Evolutionary conservation across 768 basidiomycete species (phyloP).

Genomic region (Lactarius hengduanensis): DNA sequence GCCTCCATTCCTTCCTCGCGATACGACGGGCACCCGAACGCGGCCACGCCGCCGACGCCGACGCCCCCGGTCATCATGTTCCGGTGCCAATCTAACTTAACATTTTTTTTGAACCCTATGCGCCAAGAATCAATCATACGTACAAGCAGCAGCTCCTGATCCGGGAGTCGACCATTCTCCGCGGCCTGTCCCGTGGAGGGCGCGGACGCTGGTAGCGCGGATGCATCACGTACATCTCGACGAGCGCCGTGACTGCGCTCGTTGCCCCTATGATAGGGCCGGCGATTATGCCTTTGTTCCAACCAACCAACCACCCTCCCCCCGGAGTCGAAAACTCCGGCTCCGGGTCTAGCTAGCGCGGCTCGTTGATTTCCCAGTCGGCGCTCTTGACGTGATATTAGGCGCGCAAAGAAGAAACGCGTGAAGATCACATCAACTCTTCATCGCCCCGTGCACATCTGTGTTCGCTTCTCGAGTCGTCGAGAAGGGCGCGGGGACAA

Average conservation of each 20-base stretch:
- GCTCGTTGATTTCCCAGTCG: constrained; percentile 46
- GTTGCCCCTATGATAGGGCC: constrained; percentile 14
- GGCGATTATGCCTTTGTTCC: constrained; percentile 27
- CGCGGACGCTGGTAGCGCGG: constrained; percentile 38
- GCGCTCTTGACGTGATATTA: constrained; percentile 62
- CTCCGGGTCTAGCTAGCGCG: constrained; percentile 26
- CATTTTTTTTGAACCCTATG: constrained; percentile 45
- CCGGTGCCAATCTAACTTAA: constrained; percentile 47
- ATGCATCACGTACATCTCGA: constrained; percentile 57
- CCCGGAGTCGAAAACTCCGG: not conserved
- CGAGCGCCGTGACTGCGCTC: constrained; percentile 34
- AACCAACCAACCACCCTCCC: not conserved
- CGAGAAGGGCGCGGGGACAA: constrained; percentile 26
- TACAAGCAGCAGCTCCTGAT: constrained; percentile 50
- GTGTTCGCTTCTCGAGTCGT: constrained; percentile 43
- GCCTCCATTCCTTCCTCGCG: constrained; percentile 60
- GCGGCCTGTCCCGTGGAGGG: constrained; percentile 36
- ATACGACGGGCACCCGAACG: constrained; percentile 53
- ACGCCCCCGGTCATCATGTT: constrained; percentile 33
- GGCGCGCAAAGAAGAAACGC: constrained; percentile 45
- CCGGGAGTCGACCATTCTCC: constrained; percentile 45
- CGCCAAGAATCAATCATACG: constrained; percentile 44
- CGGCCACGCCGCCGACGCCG: constrained; percentile 31
- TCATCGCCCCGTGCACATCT: constrained; percentile 40
- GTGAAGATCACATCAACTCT: constrained; percentile 44